A percentile compares a stretch with the other conserved stretches of the same genome.
Conservation (phyloP, 2,329 filamentous ascomycete species). For the Fusarium globosum region DNA sequence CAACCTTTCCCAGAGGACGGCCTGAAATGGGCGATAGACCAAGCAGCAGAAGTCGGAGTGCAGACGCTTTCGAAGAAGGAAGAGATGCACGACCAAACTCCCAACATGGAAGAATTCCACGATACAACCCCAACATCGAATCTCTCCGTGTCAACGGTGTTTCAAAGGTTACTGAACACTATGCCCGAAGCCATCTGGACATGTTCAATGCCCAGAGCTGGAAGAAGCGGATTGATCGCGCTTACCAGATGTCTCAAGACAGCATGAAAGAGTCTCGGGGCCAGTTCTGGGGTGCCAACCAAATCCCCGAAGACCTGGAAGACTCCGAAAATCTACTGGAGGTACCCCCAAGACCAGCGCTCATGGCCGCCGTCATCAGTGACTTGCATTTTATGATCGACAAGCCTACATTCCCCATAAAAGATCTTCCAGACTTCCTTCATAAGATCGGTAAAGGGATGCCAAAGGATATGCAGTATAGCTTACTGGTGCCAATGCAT, state of each 20-base stretch:
- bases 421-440: conserved; percentile 84
- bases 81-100: conserved; percentile 47
- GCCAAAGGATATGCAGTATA: conserved; percentile 90
- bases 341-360: conserved; percentile 83
- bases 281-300: conserved; percentile 84
- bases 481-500: conserved; percentile 89
- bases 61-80: conserved; percentile 55
- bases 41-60: conserved; percentile 66
- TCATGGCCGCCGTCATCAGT: conserved; percentile 83
- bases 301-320: conserved; percentile 82
- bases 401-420: conserved; percentile 89
- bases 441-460: conserved; percentile 96
- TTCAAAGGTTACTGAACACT: conserved; percentile 77
- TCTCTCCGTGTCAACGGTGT: conserved; percentile 72
- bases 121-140: conserved; percentile 84
- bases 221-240: conserved; percentile 88
- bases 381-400: conserved; percentile 89
- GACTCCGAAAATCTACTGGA: conserved; percentile 88
- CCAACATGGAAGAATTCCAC: conserved; percentile 60
- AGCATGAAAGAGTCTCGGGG: conserved; percentile 83
- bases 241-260: conserved; percentile 74
- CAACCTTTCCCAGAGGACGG: conserved; percentile 56
- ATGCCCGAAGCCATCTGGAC: conserved; percentile 80
- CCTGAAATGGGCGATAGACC: conserved; percentile 47
- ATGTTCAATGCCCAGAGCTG: conserved; percentile 88